These are phyloP conservation scores for Solanum virginianum DNA, from an alignment of 257 asterid genomes.

Conservation along the genomic window DNA sequence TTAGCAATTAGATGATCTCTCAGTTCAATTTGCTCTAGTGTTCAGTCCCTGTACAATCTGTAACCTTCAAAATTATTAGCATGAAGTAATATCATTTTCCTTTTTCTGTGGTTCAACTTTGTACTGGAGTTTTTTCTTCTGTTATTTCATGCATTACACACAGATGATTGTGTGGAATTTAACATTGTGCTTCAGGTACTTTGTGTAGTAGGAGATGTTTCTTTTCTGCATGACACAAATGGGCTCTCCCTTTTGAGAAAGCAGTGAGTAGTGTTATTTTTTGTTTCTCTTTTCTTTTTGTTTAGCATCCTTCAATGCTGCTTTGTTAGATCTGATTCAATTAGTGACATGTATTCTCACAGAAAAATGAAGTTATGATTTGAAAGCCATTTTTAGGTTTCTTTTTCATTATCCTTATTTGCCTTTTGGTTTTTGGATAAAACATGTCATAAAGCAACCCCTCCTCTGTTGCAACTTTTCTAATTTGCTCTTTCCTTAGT, in stretches of 20 bases:
- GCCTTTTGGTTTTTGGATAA: background rate
- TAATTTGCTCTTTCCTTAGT: background rate
- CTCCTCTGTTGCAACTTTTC: background rate
- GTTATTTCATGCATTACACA: background rate
- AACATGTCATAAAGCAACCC: background rate
- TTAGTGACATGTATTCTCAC: background rate
- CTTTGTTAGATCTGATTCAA: background rate
- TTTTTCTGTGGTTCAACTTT: background rate
- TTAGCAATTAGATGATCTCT: background rate
- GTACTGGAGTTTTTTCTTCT: background rate
- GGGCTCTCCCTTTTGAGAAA: conserved; percentile 69
- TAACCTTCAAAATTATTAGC: background rate
- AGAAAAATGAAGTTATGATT: background rate
- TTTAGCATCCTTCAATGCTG: background rate
- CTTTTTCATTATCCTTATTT: background rate
- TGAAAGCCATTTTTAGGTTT: background rate
- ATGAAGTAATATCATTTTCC: background rate
- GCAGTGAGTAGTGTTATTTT: conserved; percentile 23
- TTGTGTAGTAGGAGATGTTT: conserved; percentile 75
- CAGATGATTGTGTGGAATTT: background rate
- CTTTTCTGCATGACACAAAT: conserved; percentile 91
- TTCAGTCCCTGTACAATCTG: background rate
- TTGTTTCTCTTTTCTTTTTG: background rate
- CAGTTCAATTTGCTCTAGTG: background rate
- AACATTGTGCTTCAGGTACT: conserved; percentile 36